These are phyloP conservation scores for Papiliotrema laurentii DNA, from an alignment of 1,284 basidiomycete genomes.

Conservation along the genomic window DNA sequence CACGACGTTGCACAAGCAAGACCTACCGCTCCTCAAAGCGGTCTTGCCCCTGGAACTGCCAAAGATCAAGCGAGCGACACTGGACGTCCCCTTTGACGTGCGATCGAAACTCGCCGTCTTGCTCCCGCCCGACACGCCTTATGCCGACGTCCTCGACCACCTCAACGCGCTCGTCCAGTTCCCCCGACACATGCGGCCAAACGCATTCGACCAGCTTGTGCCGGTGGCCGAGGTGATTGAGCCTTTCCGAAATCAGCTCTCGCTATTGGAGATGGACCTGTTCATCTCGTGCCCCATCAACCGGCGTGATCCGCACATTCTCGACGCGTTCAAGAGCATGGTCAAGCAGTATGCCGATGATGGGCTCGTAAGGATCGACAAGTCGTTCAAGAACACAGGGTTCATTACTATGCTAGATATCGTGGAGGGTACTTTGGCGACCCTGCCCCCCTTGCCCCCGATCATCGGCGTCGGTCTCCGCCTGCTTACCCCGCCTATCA, in stretches of 20 bases:
- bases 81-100: slow-evolving; percentile 43
- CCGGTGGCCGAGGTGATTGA: slow-evolving; percentile 53
- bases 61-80: slow-evolving; percentile 50
- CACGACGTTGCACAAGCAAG: slow-evolving; percentile 66
- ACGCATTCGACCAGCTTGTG: slow-evolving; percentile 41
- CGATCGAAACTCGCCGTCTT: slow-evolving; percentile 46
- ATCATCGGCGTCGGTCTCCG: slow-evolving; percentile 13
- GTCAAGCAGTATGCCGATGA: slow-evolving; percentile 45
- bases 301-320: slow-evolving; percentile 47
- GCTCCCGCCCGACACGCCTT: slow-evolving; percentile 44
- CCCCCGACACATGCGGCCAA: slow-evolving; percentile 52
- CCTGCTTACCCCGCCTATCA: slow-evolving; percentile 28
- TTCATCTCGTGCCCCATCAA: slow-evolving; percentile 53
- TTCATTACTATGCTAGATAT: slow-evolving; percentile 52
- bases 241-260: slow-evolving; percentile 47
- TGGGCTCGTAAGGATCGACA: slow-evolving; percentile 45
- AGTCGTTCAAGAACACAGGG: slow-evolving; percentile 41
- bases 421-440: slow-evolving; percentile 49
- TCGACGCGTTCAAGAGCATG: slow-evolving; percentile 43
- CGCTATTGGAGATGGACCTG: slow-evolving; percentile 54
- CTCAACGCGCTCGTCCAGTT: slow-evolving; percentile 50
- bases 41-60: slow-evolving; percentile 51
- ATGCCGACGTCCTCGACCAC: slow-evolving; percentile 32
- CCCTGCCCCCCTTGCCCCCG: slow-evolving; percentile 27
- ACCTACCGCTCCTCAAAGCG: slow-evolving; percentile 60